phyloP scores from a whole-genome alignment of 2,329 filamentous ascomycete genomes.

The Fusarium decemcellulare region DNA sequence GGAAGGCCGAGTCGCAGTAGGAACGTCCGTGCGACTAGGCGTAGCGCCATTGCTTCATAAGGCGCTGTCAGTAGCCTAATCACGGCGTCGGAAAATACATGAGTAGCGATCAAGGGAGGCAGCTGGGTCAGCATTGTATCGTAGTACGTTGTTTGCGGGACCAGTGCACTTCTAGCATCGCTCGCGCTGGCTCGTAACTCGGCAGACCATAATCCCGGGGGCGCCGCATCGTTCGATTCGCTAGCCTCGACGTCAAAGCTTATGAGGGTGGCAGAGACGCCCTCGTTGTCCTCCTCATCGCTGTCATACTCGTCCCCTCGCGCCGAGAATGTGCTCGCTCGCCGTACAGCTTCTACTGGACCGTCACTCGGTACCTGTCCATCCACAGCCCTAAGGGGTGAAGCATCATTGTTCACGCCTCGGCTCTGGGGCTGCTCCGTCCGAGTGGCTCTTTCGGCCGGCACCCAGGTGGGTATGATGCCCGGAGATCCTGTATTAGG shows the following conservation, averaged over 20 bases:
- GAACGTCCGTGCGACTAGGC: conserved; percentile 61
- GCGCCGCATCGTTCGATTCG: conserved; percentile 62
- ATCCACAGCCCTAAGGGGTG: conserved; percentile 50
- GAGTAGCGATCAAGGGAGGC: conserved; percentile 63
- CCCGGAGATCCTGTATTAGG: conserved; percentile 56
- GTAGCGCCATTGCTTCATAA: conserved; percentile 61
- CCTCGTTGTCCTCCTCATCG: conserved; percentile 70
- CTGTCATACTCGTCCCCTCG: conserved; percentile 67
- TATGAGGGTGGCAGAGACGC: conserved; percentile 69
- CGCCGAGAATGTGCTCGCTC: conserved; percentile 63
- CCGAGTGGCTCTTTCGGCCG: conserved; percentile 29
- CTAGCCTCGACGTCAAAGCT: conserved; percentile 74
- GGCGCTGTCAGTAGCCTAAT: conserved; percentile 61
- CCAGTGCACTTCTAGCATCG: conserved; percentile 46
- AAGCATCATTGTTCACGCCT: conserved; percentile 41
- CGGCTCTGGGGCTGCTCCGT: conserved; percentile 39
- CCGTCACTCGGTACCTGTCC: conserved; percentile 46
- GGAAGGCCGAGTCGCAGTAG: conserved; percentile 56
- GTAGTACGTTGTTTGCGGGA: conserved; percentile 55
- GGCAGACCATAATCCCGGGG: conserved; percentile 70
- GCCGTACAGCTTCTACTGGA: conserved; percentile 53
- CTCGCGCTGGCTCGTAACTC: conserved; percentile 67
- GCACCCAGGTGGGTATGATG: conserved; percentile 29
- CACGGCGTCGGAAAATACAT: conserved; percentile 61
- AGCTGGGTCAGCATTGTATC: conserved; percentile 66